Evolutionary conservation across 73 alveolate genomes (phyloP).

Genomic region (Durusdinium trenchii): DNA sequence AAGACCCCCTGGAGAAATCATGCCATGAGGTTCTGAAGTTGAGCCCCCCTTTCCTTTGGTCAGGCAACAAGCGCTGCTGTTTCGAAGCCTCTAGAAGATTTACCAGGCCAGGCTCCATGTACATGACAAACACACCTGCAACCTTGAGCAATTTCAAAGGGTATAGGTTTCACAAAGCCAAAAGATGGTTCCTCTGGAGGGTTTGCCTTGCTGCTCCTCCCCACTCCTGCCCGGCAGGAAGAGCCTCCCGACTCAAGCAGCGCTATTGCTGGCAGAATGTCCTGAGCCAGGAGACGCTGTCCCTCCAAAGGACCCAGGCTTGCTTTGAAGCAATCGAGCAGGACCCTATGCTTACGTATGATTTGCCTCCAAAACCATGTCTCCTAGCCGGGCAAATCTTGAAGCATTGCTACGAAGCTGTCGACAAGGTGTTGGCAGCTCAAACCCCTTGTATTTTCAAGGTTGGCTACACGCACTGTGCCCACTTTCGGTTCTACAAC

Average conservation of each 20-base stretch:
- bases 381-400: not conserved
- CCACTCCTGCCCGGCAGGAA: not conserved
- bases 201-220: not conserved
- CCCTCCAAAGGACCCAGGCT: not conserved
- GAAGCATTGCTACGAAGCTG: not conserved
- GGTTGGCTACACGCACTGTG: conserved; percentile 29
- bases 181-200: too few species aligned
- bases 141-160: too few species aligned
- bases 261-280: not conserved
- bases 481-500: not conserved
- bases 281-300: not conserved
- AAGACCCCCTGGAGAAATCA: too few species aligned
- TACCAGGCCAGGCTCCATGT: not conserved
- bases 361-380: not conserved
- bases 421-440: not conserved
- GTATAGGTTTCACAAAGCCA: too few species aligned
- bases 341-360: not conserved
- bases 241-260: not conserved
- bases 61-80: not conserved
- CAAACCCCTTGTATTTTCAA: not conserved
- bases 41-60: not conserved
- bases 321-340: not conserved
- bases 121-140: too few species aligned
- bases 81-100: not conserved
- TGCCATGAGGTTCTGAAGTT: too few species aligned